These are phyloP conservation scores for Rhynchospora breviuscula DNA, from an alignment of 176 grass and related monocot genomes.

Conservation along the genomic window DNA sequence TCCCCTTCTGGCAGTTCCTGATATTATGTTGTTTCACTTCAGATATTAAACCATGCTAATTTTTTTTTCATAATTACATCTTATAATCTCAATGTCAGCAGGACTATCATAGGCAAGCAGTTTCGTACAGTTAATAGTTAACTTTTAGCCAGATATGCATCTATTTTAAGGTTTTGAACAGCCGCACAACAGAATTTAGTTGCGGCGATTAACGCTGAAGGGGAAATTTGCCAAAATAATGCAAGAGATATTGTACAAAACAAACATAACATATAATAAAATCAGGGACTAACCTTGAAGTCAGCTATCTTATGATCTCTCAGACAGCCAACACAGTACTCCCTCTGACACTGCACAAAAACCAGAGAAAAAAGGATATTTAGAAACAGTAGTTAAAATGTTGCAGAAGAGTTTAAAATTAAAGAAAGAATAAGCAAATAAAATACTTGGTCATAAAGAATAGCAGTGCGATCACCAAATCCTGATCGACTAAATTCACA, in stretches of 20 bases:
- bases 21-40: conserved; percentile 12
- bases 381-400: background rate
- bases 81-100: background rate
- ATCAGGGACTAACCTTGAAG: conserved; percentile 44
- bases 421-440: conserved; percentile 15
- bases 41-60: background rate
- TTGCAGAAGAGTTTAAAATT: conserved; percentile 10
- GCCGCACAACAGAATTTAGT: background rate
- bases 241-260: background rate
- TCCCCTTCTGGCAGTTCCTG: conserved; percentile 87
- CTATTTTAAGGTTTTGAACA: background rate
- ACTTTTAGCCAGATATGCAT: background rate
- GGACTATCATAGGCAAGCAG: background rate
- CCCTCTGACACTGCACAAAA: conserved; percentile 84
- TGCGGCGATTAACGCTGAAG: background rate
- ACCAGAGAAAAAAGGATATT: conserved; percentile 25
- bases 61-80: background rate
- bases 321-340: conserved; percentile 92
- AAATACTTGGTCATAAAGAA: conserved; percentile 89
- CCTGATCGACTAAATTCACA: conserved; percentile 80
- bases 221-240: background rate
- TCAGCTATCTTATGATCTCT: conserved; percentile 62
- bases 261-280: background rate
- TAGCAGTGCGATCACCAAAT: conserved; percentile 79
- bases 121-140: background rate